Percentiles rank a stretch among this genome's conserved stretches.
phyloP scores from a whole-genome alignment of 2,329 filamentous ascomycete genomes.

The Colletotrichum gigasporum region DNA sequence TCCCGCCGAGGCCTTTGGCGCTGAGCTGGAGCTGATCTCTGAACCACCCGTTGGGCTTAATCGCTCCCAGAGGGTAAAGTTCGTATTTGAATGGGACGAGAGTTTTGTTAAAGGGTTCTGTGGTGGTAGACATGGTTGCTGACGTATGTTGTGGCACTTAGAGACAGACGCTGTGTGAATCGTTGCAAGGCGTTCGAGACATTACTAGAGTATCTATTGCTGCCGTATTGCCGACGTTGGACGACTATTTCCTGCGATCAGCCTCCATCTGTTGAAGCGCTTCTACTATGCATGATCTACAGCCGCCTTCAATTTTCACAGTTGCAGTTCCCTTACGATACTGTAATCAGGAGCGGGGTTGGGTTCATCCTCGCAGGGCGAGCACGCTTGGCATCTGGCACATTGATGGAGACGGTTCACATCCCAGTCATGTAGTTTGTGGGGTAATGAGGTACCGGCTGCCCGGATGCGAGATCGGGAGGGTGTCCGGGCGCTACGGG shows the following conservation, averaged over 20 bases:
- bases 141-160: too few relatives aligned
- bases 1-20: constrained; percentile 61
- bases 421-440: not conserved
- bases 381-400: not conserved
- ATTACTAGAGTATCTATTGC: too few relatives aligned
- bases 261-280: too few relatives aligned
- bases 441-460: not conserved
- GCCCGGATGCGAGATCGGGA: constrained; percentile 6
- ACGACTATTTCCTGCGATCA: too few relatives aligned
- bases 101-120: not conserved
- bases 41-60: constrained; percentile 62
- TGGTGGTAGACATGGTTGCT: not conserved
- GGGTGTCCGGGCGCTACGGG: constrained; percentile 10
- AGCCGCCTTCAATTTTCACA: too few relatives aligned
- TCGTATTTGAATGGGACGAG: constrained; percentile 46
- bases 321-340: too few relatives aligned
- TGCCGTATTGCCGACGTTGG: too few relatives aligned
- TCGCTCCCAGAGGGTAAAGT: constrained; percentile 57
- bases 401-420: not conserved
- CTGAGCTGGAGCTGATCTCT: constrained; percentile 57
- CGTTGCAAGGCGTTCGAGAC: not conserved
- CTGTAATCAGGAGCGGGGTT: not conserved
- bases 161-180: too few relatives aligned
- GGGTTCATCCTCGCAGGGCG: not conserved
- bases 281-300: too few relatives aligned